phyloP scores from a whole-genome alignment of 805 yeast species.

The Candida patagonica region DNA sequence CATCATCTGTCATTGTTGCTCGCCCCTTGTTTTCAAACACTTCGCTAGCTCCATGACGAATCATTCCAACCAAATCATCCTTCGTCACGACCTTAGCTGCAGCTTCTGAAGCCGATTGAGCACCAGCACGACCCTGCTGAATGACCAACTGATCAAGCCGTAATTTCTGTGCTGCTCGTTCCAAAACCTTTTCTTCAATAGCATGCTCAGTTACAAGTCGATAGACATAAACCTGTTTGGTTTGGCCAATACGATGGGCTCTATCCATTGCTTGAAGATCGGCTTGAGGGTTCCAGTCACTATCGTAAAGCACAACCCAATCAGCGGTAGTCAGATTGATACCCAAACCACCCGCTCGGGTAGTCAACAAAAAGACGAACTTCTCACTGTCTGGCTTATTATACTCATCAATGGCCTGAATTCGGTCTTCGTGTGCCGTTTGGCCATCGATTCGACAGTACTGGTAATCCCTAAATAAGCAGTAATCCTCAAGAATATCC shows the following conservation, averaged over 20 bases:
- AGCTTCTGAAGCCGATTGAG: slow-evolving; percentile 30
- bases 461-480: slow-evolving; percentile 70
- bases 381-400: slow-evolving; percentile 74
- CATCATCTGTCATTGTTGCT: slow-evolving; percentile 40
- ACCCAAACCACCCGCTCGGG: slow-evolving; percentile 96
- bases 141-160: slow-evolving; percentile 90
- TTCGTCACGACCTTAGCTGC: slow-evolving; percentile 35
- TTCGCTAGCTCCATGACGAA: slow-evolving; percentile 90
- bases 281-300: slow-evolving; percentile 98
- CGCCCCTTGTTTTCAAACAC: slow-evolving; percentile 40
- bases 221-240: slow-evolving; percentile 87
- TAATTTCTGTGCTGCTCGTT: slow-evolving; percentile 89
- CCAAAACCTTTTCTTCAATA: slow-evolving; percentile 91
- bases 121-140: slow-evolving; percentile 71
- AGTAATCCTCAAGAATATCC: slow-evolving; percentile 88
- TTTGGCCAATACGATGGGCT: slow-evolving; percentile 96
- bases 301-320: slow-evolving; percentile 77
- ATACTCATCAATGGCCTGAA: slow-evolving; percentile 85
- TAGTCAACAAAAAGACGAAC: slow-evolving; percentile 76
- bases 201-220: slow-evolving; percentile 94
- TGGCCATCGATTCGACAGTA: slow-evolving; percentile 93
- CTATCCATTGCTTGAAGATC: slow-evolving; percentile 98
- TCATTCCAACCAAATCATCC: slow-evolving; percentile 78
- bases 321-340: slow-evolving; percentile 90
- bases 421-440: slow-evolving; percentile 87